These are phyloP conservation scores for Vanrija sp. DNA, from an alignment of 1,284 basidiomycete species.

Conservation along the genomic window DNA sequence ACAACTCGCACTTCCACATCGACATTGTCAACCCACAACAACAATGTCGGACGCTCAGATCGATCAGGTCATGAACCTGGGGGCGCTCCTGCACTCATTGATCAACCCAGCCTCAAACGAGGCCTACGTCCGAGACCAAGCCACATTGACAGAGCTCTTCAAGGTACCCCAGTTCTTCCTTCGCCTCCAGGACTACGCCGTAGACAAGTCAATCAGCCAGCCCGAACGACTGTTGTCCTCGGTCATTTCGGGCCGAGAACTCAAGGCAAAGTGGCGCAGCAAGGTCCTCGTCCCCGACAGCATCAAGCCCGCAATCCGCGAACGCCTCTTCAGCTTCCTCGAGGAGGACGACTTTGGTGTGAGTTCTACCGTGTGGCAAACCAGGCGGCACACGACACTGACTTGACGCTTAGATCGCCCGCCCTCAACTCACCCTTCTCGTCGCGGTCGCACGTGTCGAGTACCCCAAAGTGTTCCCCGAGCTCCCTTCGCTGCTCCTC, in stretches of 20 bases:
- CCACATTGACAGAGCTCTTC: conserved; percentile 35
- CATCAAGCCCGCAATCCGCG: conserved; percentile 41
- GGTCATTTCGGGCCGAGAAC: conserved; percentile 43
- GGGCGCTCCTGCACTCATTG: conserved; percentile 33
- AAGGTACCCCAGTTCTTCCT: conserved; percentile 10
- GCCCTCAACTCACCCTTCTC: conserved; percentile 44
- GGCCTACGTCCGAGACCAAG: conserved; percentile 38
- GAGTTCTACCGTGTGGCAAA: conserved; percentile 7
- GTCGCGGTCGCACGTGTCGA: conserved; percentile 47
- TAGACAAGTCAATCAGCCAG: conserved; percentile 30
- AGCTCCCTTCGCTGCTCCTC: conserved; percentile 39
- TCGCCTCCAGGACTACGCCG: conserved; percentile 36
- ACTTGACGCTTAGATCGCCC: conserved; percentile 36
- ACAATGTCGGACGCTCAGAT: no score
- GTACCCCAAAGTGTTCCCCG: conserved; percentile 38
- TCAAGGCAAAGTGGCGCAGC: conserved; percentile 48
- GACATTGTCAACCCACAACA: no score
- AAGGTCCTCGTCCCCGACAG: conserved; percentile 45
- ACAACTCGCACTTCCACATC: not conserved
- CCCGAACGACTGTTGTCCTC: conserved; percentile 43
- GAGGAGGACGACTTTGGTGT: conserved; percentile 41
- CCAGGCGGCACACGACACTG: conserved; percentile 34
- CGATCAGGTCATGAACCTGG: conserved; percentile 10
- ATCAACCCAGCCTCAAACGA: conserved; percentile 35
- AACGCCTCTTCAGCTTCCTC: conserved; percentile 44